phyloP scores from a whole-genome alignment of 1,284 basidiomycete species.

The Naganishia sp. region DNA sequence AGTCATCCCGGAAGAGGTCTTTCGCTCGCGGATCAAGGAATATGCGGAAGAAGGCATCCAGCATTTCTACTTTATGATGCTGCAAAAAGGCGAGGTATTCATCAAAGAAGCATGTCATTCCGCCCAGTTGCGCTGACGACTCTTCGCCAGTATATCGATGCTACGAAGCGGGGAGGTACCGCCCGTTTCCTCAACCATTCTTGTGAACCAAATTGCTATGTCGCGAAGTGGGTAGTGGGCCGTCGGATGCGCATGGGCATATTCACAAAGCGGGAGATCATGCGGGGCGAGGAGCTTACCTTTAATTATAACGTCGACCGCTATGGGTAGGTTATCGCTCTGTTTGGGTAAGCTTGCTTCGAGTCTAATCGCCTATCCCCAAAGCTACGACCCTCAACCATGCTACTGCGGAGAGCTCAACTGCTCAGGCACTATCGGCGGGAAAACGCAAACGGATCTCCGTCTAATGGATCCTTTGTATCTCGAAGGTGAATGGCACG shows the following conservation, averaged over 20 bases:
- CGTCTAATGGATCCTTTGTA: constrained; percentile 90
- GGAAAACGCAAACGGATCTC: constrained; percentile 97
- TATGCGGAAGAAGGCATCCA: constrained; percentile 91
- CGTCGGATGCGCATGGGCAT: constrained; percentile 95
- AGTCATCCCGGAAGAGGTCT: constrained; percentile 82
- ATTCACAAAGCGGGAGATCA: constrained; percentile 83
- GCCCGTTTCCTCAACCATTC: constrained; percentile 98
- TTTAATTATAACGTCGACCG: constrained; percentile 99
- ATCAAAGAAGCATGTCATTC: neutral
- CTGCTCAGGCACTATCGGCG: constrained; percentile 94
- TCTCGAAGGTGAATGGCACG: constrained; percentile 71
- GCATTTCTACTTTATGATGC: constrained; percentile 99
- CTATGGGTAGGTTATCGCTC: constrained; percentile 73
- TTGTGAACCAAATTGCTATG: constrained; percentile 96
- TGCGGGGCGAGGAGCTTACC: constrained; percentile 86
- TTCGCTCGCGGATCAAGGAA: constrained; percentile 89
- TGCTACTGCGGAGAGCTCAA: constrained; percentile 97
- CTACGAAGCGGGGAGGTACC: constrained; percentile 93
- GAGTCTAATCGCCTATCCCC: neutral
- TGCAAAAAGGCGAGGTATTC: constrained; percentile 91
- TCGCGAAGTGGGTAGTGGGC: constrained; percentile 98
- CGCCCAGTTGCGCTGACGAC: constrained; percentile 19
- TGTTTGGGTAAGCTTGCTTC: neutral
- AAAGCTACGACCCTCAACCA: constrained; percentile 86
- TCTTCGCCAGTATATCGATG: constrained; percentile 83